Evolutionary conservation across 2,329 filamentous ascomycete genomes (phyloP), one percentile per base, ranked within the genome.

Genomic region (Fusarium sp.): DNA sequence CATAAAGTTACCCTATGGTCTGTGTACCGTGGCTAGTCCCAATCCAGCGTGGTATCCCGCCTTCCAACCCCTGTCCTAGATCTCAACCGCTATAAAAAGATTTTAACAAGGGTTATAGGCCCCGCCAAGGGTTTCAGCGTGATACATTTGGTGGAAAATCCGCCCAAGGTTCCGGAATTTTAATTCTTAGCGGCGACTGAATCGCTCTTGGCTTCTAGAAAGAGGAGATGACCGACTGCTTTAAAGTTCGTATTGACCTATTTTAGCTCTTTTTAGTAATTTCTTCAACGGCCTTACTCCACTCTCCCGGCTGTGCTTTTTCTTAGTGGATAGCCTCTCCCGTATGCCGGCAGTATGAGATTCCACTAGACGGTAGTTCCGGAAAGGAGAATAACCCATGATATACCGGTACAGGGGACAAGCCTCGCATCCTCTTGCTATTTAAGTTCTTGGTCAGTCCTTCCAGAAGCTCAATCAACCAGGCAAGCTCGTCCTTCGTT

Each of bases 31-130:
- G 6, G 8, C 66, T 69, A 69, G 18, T n/a, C 66, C 60, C 0
- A 33, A 44, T 17, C 2, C 14, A 44, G 64, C 18, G 31, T 44
- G 28, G 33, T 4, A 55, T 63, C 64, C 66, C 63, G 18, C 22
- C 7, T 7, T 2, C 0, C 0, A 13, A 17, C 4, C 49, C 47
- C 35, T 56, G 38, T 20, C 9, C 28, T 33, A n/a, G 35, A 38
- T 51, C 47, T 31, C 42, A 26, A 6, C 39, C 33, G 7, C 38
- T 56, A 69, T 69, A 55, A 69, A 69, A 69, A 69, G 49, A 57
- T 2, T n/a, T 12, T 0, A 13, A 18, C 38, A 5, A 7, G 39
- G 57, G 31, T 24, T 3, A 1, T 12, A 12, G 7, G 15, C 12
- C 1, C n/a, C 35, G 5, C 52, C 22, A 51, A 26, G 42, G 0